Evolutionary conservation across 2,329 filamentous ascomycete genomes (phyloP).

Genomic region (Pleoardoris graminearum): DNA sequence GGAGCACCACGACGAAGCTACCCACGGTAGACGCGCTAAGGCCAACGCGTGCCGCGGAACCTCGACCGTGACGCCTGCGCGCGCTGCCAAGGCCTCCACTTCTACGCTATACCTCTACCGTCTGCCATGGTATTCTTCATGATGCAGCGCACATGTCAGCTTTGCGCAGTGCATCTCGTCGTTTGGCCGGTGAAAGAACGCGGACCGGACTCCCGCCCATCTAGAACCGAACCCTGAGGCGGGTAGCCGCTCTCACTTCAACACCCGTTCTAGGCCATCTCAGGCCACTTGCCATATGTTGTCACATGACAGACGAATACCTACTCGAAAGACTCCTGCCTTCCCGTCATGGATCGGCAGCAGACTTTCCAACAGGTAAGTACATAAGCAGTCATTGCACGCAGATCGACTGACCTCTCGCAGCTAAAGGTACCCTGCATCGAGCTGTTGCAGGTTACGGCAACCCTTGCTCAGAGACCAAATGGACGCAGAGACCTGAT

Average conservation of each 20-base stretch:
- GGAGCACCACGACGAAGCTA: constrained; percentile 5
- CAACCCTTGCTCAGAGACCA: constrained; percentile 54
- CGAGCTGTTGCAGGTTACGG: constrained; percentile 58
- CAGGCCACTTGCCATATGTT: not conserved
- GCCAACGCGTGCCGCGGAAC: constrained; percentile 5
- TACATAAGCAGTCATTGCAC: not conserved
- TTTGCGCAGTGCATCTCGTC: not conserved
- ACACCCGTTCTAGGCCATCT: not conserved
- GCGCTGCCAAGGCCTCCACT: not conserved
- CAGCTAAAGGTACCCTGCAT: constrained; percentile 64
- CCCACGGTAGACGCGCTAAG: constrained; percentile 15
- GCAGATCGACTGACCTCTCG: constrained; percentile 6
- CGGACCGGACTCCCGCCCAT: not conserved
- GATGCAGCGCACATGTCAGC: not conserved
- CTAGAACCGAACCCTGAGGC: not conserved
- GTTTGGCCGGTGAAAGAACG: not conserved
- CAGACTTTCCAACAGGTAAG: constrained; percentile 46
- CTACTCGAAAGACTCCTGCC: not conserved
- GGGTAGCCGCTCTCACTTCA: not conserved
- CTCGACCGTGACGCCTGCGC: not conserved
- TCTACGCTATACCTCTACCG: not conserved
- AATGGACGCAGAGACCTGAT: constrained; percentile 53
- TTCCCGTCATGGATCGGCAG: constrained; percentile 40
- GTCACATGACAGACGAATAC: not conserved
- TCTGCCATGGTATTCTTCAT: not conserved